A percentile compares a stretch with the other conserved stretches of the same genome.
Conservation (phyloP, 1,284 basidiomycete genomes). For the Mycena citricolor region DNA sequence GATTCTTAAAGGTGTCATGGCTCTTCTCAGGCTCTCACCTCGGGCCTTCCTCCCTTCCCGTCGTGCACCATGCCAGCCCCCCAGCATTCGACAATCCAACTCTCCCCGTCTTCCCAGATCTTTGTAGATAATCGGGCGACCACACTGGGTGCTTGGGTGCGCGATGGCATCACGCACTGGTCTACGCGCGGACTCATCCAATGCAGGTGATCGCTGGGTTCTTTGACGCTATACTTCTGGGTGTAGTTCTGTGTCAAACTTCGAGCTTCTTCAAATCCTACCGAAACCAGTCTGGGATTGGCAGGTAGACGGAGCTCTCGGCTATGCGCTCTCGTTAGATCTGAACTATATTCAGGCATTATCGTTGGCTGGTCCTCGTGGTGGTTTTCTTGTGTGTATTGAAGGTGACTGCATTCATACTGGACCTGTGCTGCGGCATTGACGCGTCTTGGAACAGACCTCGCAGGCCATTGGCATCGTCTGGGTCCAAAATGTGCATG, state of each 20-base stretch:
- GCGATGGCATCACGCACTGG: not conserved
- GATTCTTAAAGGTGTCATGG: too few species aligned
- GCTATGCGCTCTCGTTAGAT: not conserved
- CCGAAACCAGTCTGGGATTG: constrained; percentile 14
- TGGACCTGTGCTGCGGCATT: not conserved
- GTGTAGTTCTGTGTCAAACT: constrained; percentile 19
- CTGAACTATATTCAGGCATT: constrained; percentile 7
- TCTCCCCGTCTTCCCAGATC: constrained; percentile 13
- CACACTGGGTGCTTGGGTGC: constrained; percentile 17
- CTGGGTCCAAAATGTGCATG: constrained; percentile 17
- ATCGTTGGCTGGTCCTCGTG: constrained; percentile 17
- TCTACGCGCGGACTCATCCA: not conserved
- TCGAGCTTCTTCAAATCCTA: constrained; percentile 11
- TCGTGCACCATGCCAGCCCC: constrained; percentile 5
- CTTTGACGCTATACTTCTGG: constrained; percentile 13
- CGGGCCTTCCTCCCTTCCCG: not conserved
- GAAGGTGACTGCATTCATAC: constrained; percentile 6
- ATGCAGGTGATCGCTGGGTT: constrained; percentile 14
- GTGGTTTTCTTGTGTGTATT: constrained; percentile 12
- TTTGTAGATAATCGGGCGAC: constrained; percentile 17
- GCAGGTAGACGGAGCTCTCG: not conserved
- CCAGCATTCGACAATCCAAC: constrained; percentile 13
- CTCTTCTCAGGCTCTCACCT: too few species aligned
- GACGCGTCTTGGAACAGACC: constrained; percentile 8
- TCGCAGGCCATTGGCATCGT: constrained; percentile 14